Evolutionary conservation across 2,329 filamentous ascomycete species (phyloP), one percentile per base, ranked within the genome.

Genomic region (Aspergillaceae sp.): DNA sequence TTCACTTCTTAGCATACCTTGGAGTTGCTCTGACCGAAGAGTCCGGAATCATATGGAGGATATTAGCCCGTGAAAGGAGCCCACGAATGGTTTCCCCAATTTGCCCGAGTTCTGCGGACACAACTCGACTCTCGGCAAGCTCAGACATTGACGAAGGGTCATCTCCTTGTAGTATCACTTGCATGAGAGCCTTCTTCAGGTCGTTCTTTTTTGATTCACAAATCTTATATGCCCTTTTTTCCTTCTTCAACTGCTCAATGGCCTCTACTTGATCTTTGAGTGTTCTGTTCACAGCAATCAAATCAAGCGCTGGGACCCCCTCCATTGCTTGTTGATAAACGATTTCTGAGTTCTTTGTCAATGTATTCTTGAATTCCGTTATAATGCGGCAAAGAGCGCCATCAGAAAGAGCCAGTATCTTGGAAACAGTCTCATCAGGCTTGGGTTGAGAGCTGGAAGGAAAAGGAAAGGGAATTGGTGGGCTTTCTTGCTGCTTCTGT

Each of bases 241-340:
- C 51, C 8, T 48, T 46, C 43, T 65, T 59, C 33, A 71, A 48
- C 10, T 50, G 48, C 40, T 66, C 56, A 43, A 72, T 60, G 4
- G 67, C 63, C 41, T 65, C 58, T 26, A 72, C 67, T 46, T 61
- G 66, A 29, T 53, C 49, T 10, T 60, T 61, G 26, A 71, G 57
- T 9, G 45, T 47, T 44, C 65, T 66, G 48, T 67, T 67, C 47
- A 65, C 57, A 3, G 58, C 46, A 27, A 67, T 54, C 41, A 70
- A 42, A 27, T 67, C 62, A 9, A 62, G 58, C 2, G 58, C 57
- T 2, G 57, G 54, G 44, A 58, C 55, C 4, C 65, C 67, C 45
- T 62, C 59, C 58, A 71, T 63, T 29, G 63, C 59, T 43, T 59
- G 56, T 37, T 68, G 53, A 44, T 66, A 68, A 9, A 69, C 60